Evolutionary conservation across 2,329 filamentous ascomycete genomes (phyloP), one percentile per base, ranked within the genome.

Genomic region (Microdochium trichocladiopsis): DNA sequence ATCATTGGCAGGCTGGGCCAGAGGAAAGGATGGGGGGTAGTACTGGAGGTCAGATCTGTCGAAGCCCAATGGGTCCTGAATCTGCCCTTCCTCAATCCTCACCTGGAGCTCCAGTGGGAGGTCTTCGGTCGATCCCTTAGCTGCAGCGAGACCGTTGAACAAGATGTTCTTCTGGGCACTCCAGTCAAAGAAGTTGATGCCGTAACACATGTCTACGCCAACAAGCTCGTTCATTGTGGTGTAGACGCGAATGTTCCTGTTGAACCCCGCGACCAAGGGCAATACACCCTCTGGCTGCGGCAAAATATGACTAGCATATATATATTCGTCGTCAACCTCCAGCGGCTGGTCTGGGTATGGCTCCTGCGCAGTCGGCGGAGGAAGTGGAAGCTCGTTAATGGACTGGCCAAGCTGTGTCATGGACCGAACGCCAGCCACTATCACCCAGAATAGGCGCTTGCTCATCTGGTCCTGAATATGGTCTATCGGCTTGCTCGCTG

Each of bases 311-410:
- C 84, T 80, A 1, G 84, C 75, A 53, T 84, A 84, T 53, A 96
- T 88, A 62, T 83, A 92, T 53, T 87, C 84, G 66, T 96, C 91
- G 59, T 96, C 91, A 1, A 95, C 83, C 61, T 95, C 90, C 21
- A 86, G 73, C 0, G 91, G 91, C 12, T 91, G 76, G 8, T 88
- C 86, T 3, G 91, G 91, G 58, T 94, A 90, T 4, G 84, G 86
- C 45, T 90, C 82, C 24, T 79, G 84, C 0, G 84, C 82, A 0
- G 89, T 95, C 2, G 87, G 84, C 2, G 90, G 90, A 9, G 87
- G 83, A 50, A 95, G 84, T 33, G 87, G 79, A 36, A 92, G 72
- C 60, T 91, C 88, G 33, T 82, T 81, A 55, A 87, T 84, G 0
- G 81, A 81, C 16, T 82, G 81, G 31, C 89, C 90, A 18, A 94